These are phyloP conservation scores for Colletotrichum agaves DNA, from an alignment of 2,329 filamentous ascomycete genomes.

Conservation along the genomic window DNA sequence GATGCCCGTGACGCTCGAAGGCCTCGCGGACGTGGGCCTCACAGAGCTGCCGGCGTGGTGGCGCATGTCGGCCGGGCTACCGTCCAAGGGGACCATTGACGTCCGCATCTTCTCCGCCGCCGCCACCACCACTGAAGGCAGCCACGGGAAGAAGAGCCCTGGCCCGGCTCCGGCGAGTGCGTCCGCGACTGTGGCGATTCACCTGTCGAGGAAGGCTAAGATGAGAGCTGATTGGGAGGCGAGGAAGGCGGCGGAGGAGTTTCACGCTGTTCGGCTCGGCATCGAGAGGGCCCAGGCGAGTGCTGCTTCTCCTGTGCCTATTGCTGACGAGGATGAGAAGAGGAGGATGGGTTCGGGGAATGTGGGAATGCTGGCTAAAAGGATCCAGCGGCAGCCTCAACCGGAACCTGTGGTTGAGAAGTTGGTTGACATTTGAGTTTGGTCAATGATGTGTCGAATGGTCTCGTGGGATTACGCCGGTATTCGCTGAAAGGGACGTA, in stretches of 20 bases:
- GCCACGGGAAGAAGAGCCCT: conserved; percentile 15
- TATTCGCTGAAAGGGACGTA: no score
- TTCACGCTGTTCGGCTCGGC: conserved; percentile 11
- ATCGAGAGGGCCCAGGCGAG: conserved; percentile 14
- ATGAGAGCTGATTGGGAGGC: conserved; percentile 5
- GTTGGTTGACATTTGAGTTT: conserved; percentile 27
- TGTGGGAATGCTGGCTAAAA: not conserved
- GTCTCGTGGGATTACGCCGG: no score
- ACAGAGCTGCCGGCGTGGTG: conserved; percentile 56
- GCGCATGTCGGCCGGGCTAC: conserved; percentile 29
- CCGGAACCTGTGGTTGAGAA: conserved; percentile 15
- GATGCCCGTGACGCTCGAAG: conserved; percentile 57
- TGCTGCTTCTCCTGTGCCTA: conserved; percentile 1
- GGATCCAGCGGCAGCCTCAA: not conserved
- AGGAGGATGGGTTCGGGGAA: not conserved
- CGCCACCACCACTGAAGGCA: not conserved
- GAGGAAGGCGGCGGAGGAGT: conserved; percentile 25
- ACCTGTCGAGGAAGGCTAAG: conserved; percentile 18
- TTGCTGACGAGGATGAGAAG: not conserved
- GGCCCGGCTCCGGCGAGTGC: not conserved
- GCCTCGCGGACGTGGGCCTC: conserved; percentile 56
- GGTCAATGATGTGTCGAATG: not conserved
- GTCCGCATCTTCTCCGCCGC: conserved; percentile 27
- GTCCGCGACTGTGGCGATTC: not conserved
- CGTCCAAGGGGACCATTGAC: conserved; percentile 26